Conservation (phyloP, 495 filamentous ascomycete genomes). For the Aspergillus baeticus region DNA sequence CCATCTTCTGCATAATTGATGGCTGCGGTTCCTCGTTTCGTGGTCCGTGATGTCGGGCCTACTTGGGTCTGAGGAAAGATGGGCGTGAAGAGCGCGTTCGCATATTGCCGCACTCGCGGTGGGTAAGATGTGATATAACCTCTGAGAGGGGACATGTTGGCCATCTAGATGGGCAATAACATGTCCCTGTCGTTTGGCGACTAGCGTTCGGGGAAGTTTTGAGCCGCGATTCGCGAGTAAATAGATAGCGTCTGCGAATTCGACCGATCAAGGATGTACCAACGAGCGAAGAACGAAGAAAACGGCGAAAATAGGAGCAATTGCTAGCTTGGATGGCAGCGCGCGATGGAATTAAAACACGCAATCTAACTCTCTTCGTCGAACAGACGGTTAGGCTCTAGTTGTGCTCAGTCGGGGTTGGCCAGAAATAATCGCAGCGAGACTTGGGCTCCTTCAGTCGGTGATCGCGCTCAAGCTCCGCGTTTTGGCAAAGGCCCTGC, state of each 20-base stretch:
- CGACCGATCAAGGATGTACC: constrained; percentile 1
- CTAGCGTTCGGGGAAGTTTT: constrained; percentile 3
- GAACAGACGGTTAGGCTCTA: not conserved
- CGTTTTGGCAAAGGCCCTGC: constrained; percentile 32
- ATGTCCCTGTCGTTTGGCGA: constrained; percentile 36
- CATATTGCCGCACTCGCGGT: constrained; percentile 85
- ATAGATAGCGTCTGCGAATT: constrained; percentile 15
- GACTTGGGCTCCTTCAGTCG: constrained; percentile 17
- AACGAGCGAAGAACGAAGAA: not conserved
- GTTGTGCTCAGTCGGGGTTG: not conserved
- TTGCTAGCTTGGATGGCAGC: not conserved
- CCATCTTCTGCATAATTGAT: constrained; percentile 98
- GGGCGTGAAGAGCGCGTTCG: constrained; percentile 88
- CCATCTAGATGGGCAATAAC: constrained; percentile 35
- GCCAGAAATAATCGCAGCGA: constrained; percentile 9
- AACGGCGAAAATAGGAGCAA: constrained; percentile 7
- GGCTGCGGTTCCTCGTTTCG: constrained; percentile 92
- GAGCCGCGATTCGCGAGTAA: constrained; percentile 8
- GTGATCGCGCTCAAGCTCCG: constrained; percentile 29
- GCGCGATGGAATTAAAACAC: not conserved
- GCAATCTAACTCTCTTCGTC: not conserved
- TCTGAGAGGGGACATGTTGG: constrained; percentile 68
- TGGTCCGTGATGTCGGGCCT: constrained; percentile 75
- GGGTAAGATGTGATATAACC: constrained; percentile 90
- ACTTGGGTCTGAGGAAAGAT: constrained; percentile 68